A percentile compares a stretch with the other conserved stretches of the same genome.
These are phyloP conservation scores for Polymyxa betae DNA, from an alignment of 208 protist species.

Conservation along the genomic window DNA sequence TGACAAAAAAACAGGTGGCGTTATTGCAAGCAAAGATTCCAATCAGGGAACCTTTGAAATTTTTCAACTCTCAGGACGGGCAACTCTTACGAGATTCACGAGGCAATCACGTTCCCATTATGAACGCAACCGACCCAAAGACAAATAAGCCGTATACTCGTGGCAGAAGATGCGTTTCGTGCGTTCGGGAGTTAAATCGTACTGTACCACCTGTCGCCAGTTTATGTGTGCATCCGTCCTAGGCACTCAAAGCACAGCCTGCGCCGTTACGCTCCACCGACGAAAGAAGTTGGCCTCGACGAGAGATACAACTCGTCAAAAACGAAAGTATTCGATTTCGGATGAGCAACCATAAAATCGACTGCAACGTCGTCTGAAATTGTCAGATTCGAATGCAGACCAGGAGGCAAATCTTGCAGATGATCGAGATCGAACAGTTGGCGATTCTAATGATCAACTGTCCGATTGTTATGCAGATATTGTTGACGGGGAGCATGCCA, in stretches of 20 bases:
- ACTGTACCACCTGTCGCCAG: background rate
- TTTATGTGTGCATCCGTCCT: background rate
- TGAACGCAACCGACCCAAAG: background rate
- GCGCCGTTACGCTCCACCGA: background rate
- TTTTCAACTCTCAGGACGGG: background rate
- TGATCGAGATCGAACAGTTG: background rate
- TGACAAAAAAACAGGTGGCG: background rate
- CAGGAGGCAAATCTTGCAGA: background rate
- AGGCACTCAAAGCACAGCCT: background rate
- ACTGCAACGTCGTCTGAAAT: background rate
- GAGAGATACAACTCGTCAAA: background rate
- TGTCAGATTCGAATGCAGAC: background rate
- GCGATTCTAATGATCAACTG: background rate
- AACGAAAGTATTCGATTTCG: background rate
- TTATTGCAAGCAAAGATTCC: background rate
- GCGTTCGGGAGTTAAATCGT: background rate
- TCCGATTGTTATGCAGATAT: background rate
- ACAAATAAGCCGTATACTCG: background rate
- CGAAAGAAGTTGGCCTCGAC: background rate
- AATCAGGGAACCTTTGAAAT: background rate
- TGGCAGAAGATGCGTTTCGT: background rate
- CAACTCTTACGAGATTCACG: background rate
- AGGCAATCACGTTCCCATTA: background rate
- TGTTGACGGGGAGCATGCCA: background rate
- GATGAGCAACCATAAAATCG: background rate